Evolutionary conservation across 176 grass and related monocot species (phyloP).

Genomic region (Carex kokanica): DNA sequence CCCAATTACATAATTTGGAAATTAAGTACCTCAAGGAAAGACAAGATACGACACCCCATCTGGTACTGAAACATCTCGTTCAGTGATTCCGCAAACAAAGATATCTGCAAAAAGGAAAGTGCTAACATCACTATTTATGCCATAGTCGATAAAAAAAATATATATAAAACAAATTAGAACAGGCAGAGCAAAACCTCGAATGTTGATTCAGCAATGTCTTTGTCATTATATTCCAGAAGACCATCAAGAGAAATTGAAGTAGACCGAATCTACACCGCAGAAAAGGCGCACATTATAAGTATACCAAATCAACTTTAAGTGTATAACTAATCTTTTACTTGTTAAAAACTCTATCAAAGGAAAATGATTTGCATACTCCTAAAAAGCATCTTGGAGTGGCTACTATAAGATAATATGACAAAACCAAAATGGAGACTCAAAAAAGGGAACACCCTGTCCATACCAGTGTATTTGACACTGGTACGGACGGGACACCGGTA

Average conservation of each 20-base stretch:
- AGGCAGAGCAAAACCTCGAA: conserved; percentile 63
- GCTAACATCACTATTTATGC: background rate
- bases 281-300: background rate
- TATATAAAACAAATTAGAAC: background rate
- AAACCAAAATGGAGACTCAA: background rate
- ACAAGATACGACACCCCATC: conserved; percentile 83
- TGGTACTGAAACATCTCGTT: conserved; percentile 97
- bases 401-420: background rate
- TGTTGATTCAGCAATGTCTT: conserved; percentile 83
- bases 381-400: background rate
- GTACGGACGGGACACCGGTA: background rate
- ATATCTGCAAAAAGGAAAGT: conserved; percentile 59
- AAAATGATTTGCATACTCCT: background rate
- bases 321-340: background rate
- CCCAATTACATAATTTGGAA: background rate
- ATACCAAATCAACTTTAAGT: background rate
- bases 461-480: background rate
- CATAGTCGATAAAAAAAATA: background rate
- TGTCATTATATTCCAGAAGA: conserved; percentile 88
- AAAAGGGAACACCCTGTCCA: background rate
- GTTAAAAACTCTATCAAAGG: background rate
- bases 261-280: conserved; percentile 63
- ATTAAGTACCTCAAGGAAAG: conserved; percentile 86
- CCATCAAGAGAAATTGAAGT: conserved; percentile 80
- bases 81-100: conserved; percentile 89